Conservation (phyloP, 2,329 filamentous ascomycete genomes). For the Diaporthe sp. region DNA sequence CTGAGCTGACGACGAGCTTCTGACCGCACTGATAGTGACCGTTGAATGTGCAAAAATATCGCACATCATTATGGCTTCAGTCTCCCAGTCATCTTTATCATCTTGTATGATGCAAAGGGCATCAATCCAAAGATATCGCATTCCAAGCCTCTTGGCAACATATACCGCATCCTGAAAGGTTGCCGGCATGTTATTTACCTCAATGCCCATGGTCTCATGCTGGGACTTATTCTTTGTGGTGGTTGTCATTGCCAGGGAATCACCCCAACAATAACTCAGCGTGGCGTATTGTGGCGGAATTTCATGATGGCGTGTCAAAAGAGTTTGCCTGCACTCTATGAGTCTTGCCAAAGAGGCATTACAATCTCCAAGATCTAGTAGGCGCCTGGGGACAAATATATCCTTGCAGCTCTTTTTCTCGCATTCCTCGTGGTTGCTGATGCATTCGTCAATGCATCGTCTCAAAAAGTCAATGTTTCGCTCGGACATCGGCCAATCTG, state of each 20-base stretch:
- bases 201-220: not conserved
- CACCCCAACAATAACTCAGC: constrained; percentile 19
- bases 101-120: constrained; percentile 21
- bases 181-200: not conserved
- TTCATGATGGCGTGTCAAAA: no score
- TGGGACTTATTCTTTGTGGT: not conserved
- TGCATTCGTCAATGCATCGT: not conserved
- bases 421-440: not conserved
- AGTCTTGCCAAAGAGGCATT: not conserved
- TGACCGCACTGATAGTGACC: not conserved
- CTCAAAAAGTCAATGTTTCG: not conserved
- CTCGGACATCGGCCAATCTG: not conserved
- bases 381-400: not conserved
- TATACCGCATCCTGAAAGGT: not conserved
- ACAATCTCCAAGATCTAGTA: not conserved
- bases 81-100: not conserved
- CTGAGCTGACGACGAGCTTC: not conserved
- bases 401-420: not conserved
- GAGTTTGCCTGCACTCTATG: no score
- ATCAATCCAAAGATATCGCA: constrained; percentile 17
- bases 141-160: not conserved
- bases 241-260: not conserved
- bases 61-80: not conserved
- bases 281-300: not conserved
- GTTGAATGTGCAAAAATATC: not conserved